Base-by-base conservation (phyloP, 2,329 filamentous ascomycete species). In the Ceratocystis cubensis region DNA sequence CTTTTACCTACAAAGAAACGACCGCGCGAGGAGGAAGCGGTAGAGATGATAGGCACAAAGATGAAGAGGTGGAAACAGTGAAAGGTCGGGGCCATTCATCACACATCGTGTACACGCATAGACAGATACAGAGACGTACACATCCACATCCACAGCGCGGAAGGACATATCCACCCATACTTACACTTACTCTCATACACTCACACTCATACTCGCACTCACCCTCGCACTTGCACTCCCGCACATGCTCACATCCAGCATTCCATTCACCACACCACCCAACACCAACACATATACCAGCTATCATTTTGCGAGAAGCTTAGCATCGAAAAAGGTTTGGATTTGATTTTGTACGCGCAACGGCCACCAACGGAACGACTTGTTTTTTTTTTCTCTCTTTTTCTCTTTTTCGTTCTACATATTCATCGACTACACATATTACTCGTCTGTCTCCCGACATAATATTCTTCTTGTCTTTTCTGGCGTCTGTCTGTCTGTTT, bases 321-420 rank as follows among this genome's bases (percentile, higher is more conserved):
- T 46, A 17, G 20, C 30, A 63, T n/a, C 10, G 10, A 45, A 61
- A 41, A 48, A 65, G 63, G 46, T 56, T 48, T 56, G 50, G 20
- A 53, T 65, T 59, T 37, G n/a, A 65, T 57, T 41, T 28, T 45
- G 46, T 65, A 37, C 63, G 44, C 61, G 61, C 44, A 37, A 63
- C 61, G 44, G 61, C 22, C 61, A 48, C 20, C 37, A 46, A 57
- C 30, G 63, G 37, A 65, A 65, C 37, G 63, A 65, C 45, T 65
- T 65, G 56, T 59, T 65, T 59, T 63, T 45, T 6, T 6, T 15
- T 65, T 65, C 44, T 65, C 6, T 45, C 17, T 64, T 65, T 25
- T n/a, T 20, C 20, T 44, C 7, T 41, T 25, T 44, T 5, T 20
- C 28, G 41, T 22, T 41, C 22, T 41, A 41, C 37, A 41, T 41